Evolutionary conservation across 2,329 filamentous ascomycete species (phyloP).

Genomic region (Colletotrichum sp.): DNA sequence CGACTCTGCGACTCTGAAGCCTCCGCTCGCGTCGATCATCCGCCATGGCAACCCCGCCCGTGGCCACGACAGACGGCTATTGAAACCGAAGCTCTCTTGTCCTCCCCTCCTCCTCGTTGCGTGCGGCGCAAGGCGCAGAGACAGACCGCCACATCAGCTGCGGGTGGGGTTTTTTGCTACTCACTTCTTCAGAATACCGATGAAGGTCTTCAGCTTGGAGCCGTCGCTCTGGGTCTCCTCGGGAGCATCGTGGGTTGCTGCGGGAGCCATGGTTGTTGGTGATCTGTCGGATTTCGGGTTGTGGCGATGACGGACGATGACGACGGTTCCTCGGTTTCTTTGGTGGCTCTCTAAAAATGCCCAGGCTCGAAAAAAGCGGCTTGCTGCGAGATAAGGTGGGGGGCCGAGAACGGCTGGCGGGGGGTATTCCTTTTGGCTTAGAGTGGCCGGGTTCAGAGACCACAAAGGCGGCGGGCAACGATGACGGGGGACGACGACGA

Average conservation of each 20-base stretch:
- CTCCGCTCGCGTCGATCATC: not conserved
- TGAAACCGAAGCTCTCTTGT: not conserved
- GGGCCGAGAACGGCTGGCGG: constrained; percentile 20
- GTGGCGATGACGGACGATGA: constrained; percentile 1
- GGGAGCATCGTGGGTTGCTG: constrained; percentile 36
- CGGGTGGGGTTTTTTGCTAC: constrained; percentile 31
- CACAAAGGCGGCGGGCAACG: not conserved
- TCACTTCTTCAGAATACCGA: constrained; percentile 88
- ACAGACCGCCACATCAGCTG: not conserved
- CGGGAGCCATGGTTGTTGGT: constrained; percentile 39
- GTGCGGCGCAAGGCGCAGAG: not conserved
- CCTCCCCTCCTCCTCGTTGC: not conserved
- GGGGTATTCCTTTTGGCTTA: not conserved
- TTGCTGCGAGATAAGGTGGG: constrained; percentile 19
- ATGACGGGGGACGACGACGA: not conserved
- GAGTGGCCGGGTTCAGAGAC: not conserved
- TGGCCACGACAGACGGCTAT: not conserved
- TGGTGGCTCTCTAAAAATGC: not conserved
- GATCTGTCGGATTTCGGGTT: not conserved
- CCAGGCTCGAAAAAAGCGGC: constrained; percentile 10
- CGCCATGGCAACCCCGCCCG: not conserved
- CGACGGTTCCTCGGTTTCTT: constrained; percentile 2
- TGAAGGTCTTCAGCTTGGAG: constrained; percentile 87
- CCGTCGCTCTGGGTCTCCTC: constrained; percentile 72
- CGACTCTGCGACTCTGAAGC: not conserved